Conservation (phyloP, 139 green algal species). For the Helicosporidium sp. region DNA sequence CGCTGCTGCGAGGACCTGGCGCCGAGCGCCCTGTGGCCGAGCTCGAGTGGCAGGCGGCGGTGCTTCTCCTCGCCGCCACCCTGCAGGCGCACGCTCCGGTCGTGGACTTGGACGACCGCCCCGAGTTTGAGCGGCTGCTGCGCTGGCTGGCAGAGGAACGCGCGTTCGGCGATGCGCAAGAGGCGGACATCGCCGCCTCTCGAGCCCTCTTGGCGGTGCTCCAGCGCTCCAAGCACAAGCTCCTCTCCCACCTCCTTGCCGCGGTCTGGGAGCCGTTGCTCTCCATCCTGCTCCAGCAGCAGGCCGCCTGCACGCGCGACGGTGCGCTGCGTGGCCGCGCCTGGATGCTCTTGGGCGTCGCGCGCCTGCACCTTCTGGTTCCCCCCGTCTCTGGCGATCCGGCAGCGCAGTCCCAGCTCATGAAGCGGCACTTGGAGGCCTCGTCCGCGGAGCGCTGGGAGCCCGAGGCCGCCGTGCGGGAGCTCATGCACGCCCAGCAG, state of each 20-base stretch:
- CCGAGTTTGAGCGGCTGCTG: neutral
- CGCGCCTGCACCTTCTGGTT: constrained; percentile 57
- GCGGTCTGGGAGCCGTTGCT: no score
- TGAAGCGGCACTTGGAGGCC: constrained; percentile 15
- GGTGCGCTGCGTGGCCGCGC: constrained; percentile 23
- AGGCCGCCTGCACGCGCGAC: neutral
- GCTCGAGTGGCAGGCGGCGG: constrained; percentile 7
- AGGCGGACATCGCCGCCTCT: no score
- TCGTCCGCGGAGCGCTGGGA: no score
- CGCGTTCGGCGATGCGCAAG: neutral
- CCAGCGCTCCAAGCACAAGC: neutral
- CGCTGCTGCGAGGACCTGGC: constrained; percentile 2
- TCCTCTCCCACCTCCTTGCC: no score
- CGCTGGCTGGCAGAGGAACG: neutral
- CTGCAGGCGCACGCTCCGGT: neutral
- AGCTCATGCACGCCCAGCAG: constrained; percentile 28
- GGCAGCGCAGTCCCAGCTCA: constrained; percentile 33
- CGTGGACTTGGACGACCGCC: no score
- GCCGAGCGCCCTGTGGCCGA: neutral
- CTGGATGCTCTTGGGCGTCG: constrained; percentile 58
- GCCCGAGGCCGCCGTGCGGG: constrained; percentile 9
- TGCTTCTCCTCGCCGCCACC: constrained; percentile 4
- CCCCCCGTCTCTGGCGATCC: constrained; percentile 55
- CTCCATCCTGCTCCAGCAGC: neutral
- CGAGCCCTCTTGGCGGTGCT: no score